phyloP scores from a whole-genome alignment of 2,329 filamentous ascomycete genomes.

The Fusarium redolens region DNA sequence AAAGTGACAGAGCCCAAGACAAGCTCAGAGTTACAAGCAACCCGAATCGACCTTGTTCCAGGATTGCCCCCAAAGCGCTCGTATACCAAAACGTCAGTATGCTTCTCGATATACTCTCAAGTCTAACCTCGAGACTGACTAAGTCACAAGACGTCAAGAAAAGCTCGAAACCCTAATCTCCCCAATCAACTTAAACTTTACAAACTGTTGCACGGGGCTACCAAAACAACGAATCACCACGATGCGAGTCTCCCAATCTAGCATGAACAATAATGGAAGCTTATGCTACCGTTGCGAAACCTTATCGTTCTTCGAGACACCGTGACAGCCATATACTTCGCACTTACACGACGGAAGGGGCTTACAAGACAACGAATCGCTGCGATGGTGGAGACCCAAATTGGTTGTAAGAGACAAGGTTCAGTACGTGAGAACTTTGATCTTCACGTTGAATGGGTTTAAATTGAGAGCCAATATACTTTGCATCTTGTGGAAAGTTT shows the following conservation, averaged over 20 bases:
- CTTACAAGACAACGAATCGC: neutral
- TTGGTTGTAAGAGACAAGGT: neutral
- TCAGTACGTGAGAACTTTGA: neutral
- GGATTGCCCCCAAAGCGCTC: neutral
- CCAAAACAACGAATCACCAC: neutral
- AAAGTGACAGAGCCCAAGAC: neutral
- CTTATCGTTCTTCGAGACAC: neutral
- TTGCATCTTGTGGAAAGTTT: neutral
- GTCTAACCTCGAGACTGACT: neutral
- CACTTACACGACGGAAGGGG: neutral
- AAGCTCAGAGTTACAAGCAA: neutral
- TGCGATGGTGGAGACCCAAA: too few species aligned
- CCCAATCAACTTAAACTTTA: neutral
- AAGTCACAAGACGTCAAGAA: neutral
- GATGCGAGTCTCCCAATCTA: neutral
- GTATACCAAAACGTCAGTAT: accelerated
- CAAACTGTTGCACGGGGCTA: neutral
- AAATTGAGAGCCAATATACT: neutral
- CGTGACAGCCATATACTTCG: neutral
- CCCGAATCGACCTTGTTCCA: neutral
- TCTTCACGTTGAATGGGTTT: neutral
- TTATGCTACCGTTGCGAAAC: neutral
- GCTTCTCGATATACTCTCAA: neutral
- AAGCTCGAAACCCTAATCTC: neutral
- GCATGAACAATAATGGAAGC: neutral